These are phyloP conservation scores for Aureococcus anophagefferens DNA, from an alignment of 108 stramenopile species.

Conservation along the genomic window DNA sequence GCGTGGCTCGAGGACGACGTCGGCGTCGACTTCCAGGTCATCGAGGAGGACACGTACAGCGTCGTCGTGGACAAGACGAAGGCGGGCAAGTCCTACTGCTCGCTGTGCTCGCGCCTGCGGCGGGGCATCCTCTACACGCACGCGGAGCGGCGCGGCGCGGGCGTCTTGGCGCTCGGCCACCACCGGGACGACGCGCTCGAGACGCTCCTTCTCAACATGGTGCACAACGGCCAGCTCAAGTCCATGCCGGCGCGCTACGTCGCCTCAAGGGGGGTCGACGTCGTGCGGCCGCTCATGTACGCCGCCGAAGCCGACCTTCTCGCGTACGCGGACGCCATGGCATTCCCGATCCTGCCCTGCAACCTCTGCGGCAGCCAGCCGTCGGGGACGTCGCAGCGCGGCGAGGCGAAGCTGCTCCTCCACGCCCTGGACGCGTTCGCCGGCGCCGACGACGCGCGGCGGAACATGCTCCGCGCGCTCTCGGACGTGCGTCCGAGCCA, in stretches of 20 bases:
- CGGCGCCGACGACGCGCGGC: conserved; percentile 31
- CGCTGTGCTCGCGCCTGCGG: background rate
- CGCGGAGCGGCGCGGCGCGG: conserved; percentile 28
- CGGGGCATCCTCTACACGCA: background rate
- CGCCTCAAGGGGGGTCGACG: conserved; percentile 23
- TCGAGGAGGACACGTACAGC: conserved; percentile 44
- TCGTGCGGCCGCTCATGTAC: conserved; percentile 38
- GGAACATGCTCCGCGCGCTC: conserved; percentile 34
- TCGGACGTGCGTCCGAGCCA: conserved; percentile 37
- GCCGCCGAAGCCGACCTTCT: conserved; percentile 36
- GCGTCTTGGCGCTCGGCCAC: conserved; percentile 37
- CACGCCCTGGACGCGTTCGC: conserved; percentile 19
- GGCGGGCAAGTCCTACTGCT: conserved; percentile 35
- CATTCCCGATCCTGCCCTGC: conserved; percentile 47
- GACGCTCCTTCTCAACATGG: conserved; percentile 42
- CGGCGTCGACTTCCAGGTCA: conserved; percentile 20
- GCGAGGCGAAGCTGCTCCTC: conserved; percentile 34
- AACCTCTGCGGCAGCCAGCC: conserved; percentile 45
- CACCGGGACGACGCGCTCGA: conserved; percentile 49
- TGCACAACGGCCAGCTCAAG: conserved; percentile 37
- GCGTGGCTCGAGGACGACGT: conserved; percentile 32
- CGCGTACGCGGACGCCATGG: conserved; percentile 15
- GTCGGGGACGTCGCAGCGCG: conserved; percentile 29
- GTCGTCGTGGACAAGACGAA: conserved; percentile 43
- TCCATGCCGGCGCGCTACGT: conserved; percentile 47